Percentiles rank a stretch among this genome's conserved stretches.
Evolutionary conservation across 139 green algal species (phyloP).

Genomic region (Ettlia oleoabundans): DNA sequence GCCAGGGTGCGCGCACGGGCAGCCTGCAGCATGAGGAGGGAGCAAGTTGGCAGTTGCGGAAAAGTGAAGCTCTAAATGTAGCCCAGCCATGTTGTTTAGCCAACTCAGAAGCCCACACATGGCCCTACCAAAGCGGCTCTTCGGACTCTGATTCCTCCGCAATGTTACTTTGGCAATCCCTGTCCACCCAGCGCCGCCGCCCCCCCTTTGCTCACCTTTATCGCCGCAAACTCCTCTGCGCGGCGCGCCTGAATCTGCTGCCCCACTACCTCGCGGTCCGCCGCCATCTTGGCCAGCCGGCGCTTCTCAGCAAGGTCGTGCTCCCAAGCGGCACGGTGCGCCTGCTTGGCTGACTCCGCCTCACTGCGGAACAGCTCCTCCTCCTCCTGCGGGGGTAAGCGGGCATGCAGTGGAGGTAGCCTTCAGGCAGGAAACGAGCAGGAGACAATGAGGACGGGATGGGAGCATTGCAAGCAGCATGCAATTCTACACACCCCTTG

Average conservation of each 20-base stretch:
- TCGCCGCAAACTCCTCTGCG: conserved; percentile 89
- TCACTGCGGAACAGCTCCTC: conserved; percentile 57
- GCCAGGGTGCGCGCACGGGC: conserved; percentile 16
- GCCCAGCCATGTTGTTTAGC: no score
- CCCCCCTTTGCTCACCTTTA: conserved; percentile 42
- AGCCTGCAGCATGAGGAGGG: neutral
- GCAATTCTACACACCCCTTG: no score
- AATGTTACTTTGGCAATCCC: neutral
- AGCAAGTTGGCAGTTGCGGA: neutral
- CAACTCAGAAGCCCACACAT: no score
- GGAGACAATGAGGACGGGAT: neutral
- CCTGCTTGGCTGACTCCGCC: conserved; percentile 46
- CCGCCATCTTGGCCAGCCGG: conserved; percentile 58
- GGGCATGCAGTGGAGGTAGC: neutral
- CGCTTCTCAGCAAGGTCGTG: conserved; percentile 86
- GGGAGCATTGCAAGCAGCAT: neutral
- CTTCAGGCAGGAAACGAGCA: neutral
- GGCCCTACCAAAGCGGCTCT: no score
- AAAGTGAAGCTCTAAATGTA: no score
- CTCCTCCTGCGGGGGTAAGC: conserved; percentile 61
- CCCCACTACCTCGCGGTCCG: conserved; percentile 49
- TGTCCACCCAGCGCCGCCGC: neutral
- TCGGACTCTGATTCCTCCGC: no score
- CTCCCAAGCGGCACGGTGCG: conserved; percentile 82
- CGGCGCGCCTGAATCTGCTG: conserved; percentile 68